A percentile compares a stretch with the other conserved stretches of the same genome.
These are phyloP conservation scores for Rubia balearica DNA, from an alignment of 305 asterid species.

Conservation along the genomic window DNA sequence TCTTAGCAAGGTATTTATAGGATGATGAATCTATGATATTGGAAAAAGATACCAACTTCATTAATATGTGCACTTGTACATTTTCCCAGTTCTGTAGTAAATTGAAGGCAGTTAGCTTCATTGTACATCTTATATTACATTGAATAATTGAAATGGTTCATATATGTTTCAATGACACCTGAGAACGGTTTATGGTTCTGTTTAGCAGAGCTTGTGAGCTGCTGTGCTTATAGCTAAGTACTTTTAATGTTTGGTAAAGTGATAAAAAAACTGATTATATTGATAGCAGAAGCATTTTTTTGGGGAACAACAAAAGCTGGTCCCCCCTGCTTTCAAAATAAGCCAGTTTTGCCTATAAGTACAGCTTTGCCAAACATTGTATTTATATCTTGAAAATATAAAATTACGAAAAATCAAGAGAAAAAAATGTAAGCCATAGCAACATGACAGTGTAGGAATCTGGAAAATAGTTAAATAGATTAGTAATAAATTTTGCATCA, in stretches of 20 bases:
- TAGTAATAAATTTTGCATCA: background rate
- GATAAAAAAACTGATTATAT: too few relatives aligned
- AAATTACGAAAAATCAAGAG: background rate
- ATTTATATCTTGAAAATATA: background rate
- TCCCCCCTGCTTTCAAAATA: too few relatives aligned
- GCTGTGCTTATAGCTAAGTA: too few relatives aligned
- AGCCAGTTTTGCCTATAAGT: too few relatives aligned
- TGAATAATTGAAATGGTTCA: background rate
- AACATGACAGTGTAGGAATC: background rate
- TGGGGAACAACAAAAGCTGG: too few relatives aligned
- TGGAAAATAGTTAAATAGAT: background rate
- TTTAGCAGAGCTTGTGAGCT: too few relatives aligned
- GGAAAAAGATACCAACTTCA: background rate
- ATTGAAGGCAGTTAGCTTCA: background rate
- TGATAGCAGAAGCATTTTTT: too few relatives aligned
- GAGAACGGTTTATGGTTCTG: too few relatives aligned
- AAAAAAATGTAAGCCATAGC: background rate
- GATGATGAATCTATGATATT: background rate
- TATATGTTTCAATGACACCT: background rate
- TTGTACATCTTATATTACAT: too few relatives aligned
- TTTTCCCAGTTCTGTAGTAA: background rate
- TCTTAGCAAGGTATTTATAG: conserved; percentile 11
- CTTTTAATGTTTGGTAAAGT: too few relatives aligned
- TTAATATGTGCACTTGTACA: background rate
- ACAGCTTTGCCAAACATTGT: too few relatives aligned